Evolutionary conservation across 768 basidiomycete genomes (phyloP).

Genomic region (Chlorophyllum brunneum): DNA sequence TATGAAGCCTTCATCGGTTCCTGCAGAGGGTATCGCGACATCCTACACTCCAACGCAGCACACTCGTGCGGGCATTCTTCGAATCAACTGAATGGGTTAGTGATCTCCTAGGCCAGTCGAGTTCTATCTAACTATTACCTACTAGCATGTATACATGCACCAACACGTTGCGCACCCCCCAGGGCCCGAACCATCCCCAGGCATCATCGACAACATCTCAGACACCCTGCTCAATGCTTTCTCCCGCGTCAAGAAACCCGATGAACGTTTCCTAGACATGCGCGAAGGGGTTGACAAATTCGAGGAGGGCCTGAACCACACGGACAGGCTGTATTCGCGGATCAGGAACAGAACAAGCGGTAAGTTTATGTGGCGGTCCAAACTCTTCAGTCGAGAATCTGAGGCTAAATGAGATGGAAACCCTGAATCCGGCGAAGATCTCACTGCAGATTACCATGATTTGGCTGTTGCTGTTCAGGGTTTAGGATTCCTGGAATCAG

Average conservation of each 20-base stretch:
- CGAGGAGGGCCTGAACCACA: constrained; percentile 83
- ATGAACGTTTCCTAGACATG: constrained; percentile 92
- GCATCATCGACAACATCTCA: constrained; percentile 91
- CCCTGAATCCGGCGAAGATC: constrained; percentile 84
- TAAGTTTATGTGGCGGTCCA: constrained; percentile 42
- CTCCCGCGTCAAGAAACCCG: constrained; percentile 92
- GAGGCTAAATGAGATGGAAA: constrained; percentile 84
- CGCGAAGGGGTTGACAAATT: constrained; percentile 92
- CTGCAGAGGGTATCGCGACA: constrained; percentile 88
- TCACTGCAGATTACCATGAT: constrained; percentile 96
- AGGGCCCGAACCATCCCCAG: constrained; percentile 70
- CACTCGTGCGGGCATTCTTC: constrained; percentile 90
- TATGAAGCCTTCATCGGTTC: constrained; percentile 82
- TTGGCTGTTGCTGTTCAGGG: constrained; percentile 95
- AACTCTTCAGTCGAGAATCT: constrained; percentile 45
- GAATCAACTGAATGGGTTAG: constrained; percentile 98
- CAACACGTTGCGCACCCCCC: constrained; percentile 93
- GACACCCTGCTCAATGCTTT: constrained; percentile 97
- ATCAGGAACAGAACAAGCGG: constrained; percentile 82
- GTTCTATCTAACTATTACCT: constrained; percentile 10
- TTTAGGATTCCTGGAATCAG: constrained; percentile 95
- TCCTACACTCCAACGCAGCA: constrained; percentile 89
- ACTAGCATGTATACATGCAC: constrained; percentile 94
- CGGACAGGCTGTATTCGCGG: constrained; percentile 80
- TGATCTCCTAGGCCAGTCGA: neutral